These are phyloP conservation scores for Solanum chacoense DNA, from an alignment of 305 asterid genomes.

Conservation along the genomic window DNA sequence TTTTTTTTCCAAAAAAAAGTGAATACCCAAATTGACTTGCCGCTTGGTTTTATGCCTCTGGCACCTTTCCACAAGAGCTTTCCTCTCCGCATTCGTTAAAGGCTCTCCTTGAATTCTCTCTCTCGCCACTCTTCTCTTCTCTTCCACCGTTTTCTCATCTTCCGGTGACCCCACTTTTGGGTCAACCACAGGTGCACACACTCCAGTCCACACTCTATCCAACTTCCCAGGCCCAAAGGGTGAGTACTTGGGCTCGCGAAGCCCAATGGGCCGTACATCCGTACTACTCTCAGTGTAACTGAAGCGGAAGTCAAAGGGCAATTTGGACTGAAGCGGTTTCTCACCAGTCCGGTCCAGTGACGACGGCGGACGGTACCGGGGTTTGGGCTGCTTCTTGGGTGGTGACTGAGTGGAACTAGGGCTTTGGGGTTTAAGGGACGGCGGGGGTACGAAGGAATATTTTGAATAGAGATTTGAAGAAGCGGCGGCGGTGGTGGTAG, in stretches of 20 bases:
- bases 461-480: constrained; percentile 45
- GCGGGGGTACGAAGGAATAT: constrained; percentile 60
- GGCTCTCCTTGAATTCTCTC: constrained; percentile 60
- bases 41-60: constrained; percentile 61
- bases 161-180: constrained; percentile 47
- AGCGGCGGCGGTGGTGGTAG: constrained; percentile 14
- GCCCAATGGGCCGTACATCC: constrained; percentile 70
- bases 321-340: constrained; percentile 37
- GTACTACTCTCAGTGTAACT: constrained; percentile 86
- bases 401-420: constrained; percentile 12
- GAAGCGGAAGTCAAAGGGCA: constrained; percentile 92
- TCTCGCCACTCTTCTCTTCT: constrained; percentile 50
- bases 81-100: constrained; percentile 71
- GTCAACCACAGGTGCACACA: constrained; percentile 92
- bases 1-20: background rate
- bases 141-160: constrained; percentile 51
- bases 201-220: constrained; percentile 85
- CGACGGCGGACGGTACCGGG: constrained; percentile 77
- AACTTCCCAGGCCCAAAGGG: constrained; percentile 89
- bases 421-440: constrained; percentile 33
- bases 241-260: constrained; percentile 92
- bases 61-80: constrained; percentile 52
- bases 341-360: constrained; percentile 40
- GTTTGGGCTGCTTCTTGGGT: constrained; percentile 27
- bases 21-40: constrained; percentile 77